Evolutionary conservation across 352 stramenopile genomes (phyloP).

Genomic region (Pythium volutum): DNA sequence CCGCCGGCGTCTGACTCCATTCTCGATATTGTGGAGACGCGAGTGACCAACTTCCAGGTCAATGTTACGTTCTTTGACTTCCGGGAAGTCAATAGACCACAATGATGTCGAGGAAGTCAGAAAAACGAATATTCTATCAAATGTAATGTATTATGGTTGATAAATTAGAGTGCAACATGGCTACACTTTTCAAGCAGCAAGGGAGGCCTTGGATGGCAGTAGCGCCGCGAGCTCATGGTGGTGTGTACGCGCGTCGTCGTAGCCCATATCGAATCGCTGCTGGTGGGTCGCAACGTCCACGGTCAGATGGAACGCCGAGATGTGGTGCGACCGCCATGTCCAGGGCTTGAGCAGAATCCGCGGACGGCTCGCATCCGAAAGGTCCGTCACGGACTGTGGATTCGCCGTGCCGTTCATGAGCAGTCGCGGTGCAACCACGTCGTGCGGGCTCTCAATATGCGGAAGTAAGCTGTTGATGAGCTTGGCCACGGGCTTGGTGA

Average conservation of each 20-base stretch:
- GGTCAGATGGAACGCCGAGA: constrained; percentile 56
- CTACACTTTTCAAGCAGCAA: neutral
- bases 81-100: too few relatives aligned
- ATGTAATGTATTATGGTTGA: neutral
- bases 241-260: constrained; percentile 52
- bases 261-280: constrained; percentile 54
- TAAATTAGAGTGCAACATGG: constrained; percentile 10
- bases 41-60: too few relatives aligned
- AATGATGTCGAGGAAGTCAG: constrained; percentile 7
- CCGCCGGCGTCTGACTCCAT: neutral
- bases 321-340: constrained; percentile 53
- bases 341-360: constrained; percentile 59
- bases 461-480: constrained; percentile 45
- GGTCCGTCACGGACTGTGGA: constrained; percentile 15
- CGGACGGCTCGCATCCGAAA: constrained; percentile 19
- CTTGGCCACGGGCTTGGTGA: constrained; percentile 44
- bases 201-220: constrained; percentile 28
- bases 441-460: constrained; percentile 41
- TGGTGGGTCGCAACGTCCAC: constrained; percentile 51
- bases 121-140: neutral
- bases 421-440: constrained; percentile 41
- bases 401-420: constrained; percentile 23
- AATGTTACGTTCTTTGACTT: constrained; percentile 1
- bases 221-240: constrained; percentile 47
- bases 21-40: neutral